phyloP scores from a whole-genome alignment of 2,329 filamentous ascomycete genomes.

The Fusarium agapanthi region DNA sequence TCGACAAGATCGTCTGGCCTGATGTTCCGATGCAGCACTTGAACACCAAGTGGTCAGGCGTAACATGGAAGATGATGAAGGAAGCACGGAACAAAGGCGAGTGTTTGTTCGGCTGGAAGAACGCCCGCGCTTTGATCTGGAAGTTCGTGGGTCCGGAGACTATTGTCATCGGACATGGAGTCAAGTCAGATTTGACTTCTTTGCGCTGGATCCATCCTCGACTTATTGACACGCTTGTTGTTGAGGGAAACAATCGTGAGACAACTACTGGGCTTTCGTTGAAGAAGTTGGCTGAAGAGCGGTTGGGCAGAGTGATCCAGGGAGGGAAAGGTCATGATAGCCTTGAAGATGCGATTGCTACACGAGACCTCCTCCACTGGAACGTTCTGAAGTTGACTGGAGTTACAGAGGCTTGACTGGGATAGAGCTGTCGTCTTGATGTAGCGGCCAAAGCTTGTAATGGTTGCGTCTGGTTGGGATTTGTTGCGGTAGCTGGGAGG shows the following conservation, averaged over 20 bases:
- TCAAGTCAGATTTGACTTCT: neutral
- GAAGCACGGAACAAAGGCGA: conserved; percentile 43
- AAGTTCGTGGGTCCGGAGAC: conserved; percentile 56
- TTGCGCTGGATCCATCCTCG: conserved; percentile 21
- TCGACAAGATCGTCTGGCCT: conserved; percentile 62
- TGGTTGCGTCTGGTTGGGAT: fast-evolving
- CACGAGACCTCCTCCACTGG: conserved; percentile 19
- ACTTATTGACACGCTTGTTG: conserved; percentile 16
- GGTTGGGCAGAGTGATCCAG: neutral
- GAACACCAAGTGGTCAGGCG: conserved; percentile 61
- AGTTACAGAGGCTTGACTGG: neutral
- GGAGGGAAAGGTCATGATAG: conserved; percentile 14
- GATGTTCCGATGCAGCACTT: conserved; percentile 56
- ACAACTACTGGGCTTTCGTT: neutral
- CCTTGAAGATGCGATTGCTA: conserved; percentile 24
- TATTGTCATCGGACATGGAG: conserved; percentile 58
- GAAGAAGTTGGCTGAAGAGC: conserved; percentile 11
- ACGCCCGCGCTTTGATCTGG: conserved; percentile 54
- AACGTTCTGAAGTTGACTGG: neutral
- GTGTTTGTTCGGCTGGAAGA: conserved; percentile 53
- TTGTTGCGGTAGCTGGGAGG: fast-evolving
- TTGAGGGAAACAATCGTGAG: neutral
- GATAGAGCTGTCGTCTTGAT: fast-evolving
- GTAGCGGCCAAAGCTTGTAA: fast-evolving
- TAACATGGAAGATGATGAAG: conserved; percentile 52